Conservation (phyloP, 164 flowering plant species). For the Macadamia tetraphylla region DNA sequence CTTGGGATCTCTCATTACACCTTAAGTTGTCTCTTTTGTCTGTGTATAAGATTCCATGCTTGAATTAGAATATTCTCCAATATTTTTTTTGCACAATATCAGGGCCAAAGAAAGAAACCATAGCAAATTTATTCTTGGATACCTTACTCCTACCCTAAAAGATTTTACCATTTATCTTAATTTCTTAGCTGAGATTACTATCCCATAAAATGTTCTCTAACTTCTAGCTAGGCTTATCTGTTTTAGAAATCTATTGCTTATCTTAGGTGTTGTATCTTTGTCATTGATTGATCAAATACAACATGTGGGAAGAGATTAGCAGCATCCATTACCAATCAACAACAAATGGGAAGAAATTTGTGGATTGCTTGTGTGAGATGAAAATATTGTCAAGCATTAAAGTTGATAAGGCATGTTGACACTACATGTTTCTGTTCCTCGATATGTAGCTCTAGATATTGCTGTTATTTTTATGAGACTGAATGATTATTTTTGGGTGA, state of each 20-base stretch:
- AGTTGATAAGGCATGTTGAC: conserved; percentile 68
- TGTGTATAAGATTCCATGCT: no score
- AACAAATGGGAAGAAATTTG: conserved; percentile 72
- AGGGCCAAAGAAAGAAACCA: no score
- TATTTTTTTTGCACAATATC: no score
- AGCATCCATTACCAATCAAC: conserved; percentile 84
- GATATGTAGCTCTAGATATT: background rate
- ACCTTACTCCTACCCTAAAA: no score
- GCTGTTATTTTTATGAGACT: background rate
- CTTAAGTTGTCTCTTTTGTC: no score
- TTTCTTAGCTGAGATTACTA: no score
- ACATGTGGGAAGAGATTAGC: conserved; percentile 84
- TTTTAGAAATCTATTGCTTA: conserved; percentile 72
- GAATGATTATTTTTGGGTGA: background rate
- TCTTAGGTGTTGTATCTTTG: conserved; percentile 81
- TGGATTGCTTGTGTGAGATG: conserved; percentile 59
- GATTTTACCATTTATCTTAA: no score
- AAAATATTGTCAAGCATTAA: conserved; percentile 83
- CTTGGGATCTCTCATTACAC: no score
- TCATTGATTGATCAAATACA: conserved; percentile 82
- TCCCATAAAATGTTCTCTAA: background rate
- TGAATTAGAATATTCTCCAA: no score
- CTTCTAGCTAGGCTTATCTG: conserved; percentile 1
- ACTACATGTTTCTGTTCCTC: background rate
- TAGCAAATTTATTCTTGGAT: no score